phyloP scores from a whole-genome alignment of 2,329 filamentous ascomycete genomes.

The Annulohypoxylon truncatum region DNA sequence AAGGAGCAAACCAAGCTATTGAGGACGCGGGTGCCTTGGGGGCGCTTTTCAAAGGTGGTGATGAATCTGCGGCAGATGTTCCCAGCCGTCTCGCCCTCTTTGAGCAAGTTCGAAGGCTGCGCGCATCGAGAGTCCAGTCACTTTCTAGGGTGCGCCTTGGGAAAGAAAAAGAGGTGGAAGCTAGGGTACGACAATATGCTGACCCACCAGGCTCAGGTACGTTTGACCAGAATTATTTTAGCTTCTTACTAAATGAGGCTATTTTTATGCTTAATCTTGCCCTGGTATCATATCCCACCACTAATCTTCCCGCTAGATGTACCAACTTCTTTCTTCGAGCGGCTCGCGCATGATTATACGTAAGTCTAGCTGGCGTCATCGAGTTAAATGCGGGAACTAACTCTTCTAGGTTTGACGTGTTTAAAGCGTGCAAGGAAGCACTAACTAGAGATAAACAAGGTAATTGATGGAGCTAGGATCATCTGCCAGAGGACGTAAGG shows the following conservation, averaged over 20 bases:
- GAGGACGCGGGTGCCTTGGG: constrained; percentile 50
- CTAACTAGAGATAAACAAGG: not conserved
- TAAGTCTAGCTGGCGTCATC: not conserved
- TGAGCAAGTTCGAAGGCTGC: constrained; percentile 39
- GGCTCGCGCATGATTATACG: constrained; percentile 16
- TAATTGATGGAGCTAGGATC: not conserved
- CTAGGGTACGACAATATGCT: constrained; percentile 37
- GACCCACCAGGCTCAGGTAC: constrained; percentile 31
- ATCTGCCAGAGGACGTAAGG: not conserved
- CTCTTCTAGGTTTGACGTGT: constrained; percentile 19
- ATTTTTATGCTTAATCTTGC: not conserved
- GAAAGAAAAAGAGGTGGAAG: constrained; percentile 39
- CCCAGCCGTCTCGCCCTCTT: constrained; percentile 39
- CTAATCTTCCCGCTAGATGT: constrained; percentile 14
- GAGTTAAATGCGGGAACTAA: not conserved
- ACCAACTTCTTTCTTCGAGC: constrained; percentile 22
- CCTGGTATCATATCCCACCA: not conserved
- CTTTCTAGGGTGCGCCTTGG: constrained; percentile 39
- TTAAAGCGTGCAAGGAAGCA: constrained; percentile 21
- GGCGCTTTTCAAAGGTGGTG: constrained; percentile 33
- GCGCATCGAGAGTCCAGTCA: constrained; percentile 44
- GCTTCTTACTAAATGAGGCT: not conserved
- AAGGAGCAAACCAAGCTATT: constrained; percentile 51
- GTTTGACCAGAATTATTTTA: constrained; percentile 1
- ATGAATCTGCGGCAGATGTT: constrained; percentile 31